Conservation (phyloP, 1,284 basidiomycete genomes). For the Ustilago tritici region DNA sequence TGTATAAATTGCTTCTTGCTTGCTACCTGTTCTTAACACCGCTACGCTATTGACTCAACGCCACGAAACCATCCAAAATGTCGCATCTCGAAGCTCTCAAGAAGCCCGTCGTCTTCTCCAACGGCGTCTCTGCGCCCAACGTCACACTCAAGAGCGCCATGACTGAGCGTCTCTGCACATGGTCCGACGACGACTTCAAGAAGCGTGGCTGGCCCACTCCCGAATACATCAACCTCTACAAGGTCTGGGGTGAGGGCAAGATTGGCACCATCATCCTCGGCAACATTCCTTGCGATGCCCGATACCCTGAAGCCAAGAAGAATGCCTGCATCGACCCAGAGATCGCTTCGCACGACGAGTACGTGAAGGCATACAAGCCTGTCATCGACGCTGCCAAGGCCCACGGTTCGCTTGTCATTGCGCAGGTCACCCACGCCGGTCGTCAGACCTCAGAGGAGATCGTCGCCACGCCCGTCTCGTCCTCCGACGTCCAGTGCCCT, state of each 20-base stretch:
- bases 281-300: conserved; percentile 55
- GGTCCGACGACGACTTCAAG: conserved; percentile 57
- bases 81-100: conserved; percentile 50
- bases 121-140: conserved; percentile 53
- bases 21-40: background rate
- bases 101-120: conserved; percentile 47
- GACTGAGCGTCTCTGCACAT: conserved; percentile 64
- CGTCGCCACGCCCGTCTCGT: conserved; percentile 51
- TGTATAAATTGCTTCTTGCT: background rate
- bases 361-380: conserved; percentile 52
- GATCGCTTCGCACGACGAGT: conserved; percentile 51
- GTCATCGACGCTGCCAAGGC: conserved; percentile 70
- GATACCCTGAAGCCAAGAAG: conserved; percentile 54
- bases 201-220: conserved; percentile 61
- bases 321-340: conserved; percentile 56
- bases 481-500: conserved; percentile 60
- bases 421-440: conserved; percentile 72
- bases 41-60: no score
- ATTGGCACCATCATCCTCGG: conserved; percentile 62
- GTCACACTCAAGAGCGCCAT: conserved; percentile 62
- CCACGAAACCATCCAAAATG: conserved; percentile 13
- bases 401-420: conserved; percentile 71
- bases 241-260: conserved; percentile 62
- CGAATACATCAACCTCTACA: conserved; percentile 61
- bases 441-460: conserved; percentile 65